A percentile compares a stretch with the other conserved stretches of the same genome.
Evolutionary conservation across 2,329 filamentous ascomycete species (phyloP).

Genomic region (Sporothrix protearum): DNA sequence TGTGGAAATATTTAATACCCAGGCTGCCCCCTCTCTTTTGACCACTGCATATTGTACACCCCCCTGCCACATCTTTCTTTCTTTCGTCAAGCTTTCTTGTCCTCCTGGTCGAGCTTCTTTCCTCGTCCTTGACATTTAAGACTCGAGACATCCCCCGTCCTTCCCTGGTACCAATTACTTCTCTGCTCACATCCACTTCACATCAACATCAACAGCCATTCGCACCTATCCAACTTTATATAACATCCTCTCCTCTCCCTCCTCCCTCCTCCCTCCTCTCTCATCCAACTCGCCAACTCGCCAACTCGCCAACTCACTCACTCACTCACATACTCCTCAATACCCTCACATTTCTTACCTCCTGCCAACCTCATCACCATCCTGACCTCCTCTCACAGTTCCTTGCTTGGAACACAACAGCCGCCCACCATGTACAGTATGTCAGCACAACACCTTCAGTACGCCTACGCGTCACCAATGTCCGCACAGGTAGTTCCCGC

Average conservation of each 20-base stretch:
- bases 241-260: conserved; percentile 7
- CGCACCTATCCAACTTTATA: conserved; percentile 7
- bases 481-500: conserved; percentile 30
- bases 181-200: background rate
- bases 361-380: background rate
- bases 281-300: background rate
- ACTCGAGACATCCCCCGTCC: conserved; percentile 12
- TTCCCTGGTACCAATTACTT: background rate
- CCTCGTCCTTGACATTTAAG: conserved; percentile 11
- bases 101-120: background rate
- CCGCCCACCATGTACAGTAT: conserved; percentile 42
- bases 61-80: background rate
- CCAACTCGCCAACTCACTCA: background rate
- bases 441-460: conserved; percentile 40
- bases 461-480: conserved; percentile 38
- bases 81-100: background rate
- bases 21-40: conserved; percentile 9
- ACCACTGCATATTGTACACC: background rate
- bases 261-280: background rate
- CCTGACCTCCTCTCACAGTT: background rate
- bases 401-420: background rate
- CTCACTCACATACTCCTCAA: background rate
- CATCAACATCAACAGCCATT: background rate
- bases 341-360: background rate
- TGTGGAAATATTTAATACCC: conserved; percentile 27